Evolutionary conservation across 1,284 basidiomycete genomes (phyloP).

Genomic region (Moniliophthora roreri): DNA sequence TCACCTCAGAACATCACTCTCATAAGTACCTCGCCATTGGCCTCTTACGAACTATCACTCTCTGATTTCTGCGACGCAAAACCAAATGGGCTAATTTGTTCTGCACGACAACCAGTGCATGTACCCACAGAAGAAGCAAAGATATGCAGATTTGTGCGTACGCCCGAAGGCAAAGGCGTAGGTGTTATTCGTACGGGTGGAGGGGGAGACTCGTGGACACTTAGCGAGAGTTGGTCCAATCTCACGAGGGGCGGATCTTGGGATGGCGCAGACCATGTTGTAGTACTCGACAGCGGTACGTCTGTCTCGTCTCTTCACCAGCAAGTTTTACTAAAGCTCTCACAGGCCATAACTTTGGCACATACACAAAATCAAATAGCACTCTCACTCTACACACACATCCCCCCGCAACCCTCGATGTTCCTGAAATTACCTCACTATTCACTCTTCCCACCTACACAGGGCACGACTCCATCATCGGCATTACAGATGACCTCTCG

Average conservation of each 20-base stretch:
- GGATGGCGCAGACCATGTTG: conserved; percentile 58
- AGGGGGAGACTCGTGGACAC: conserved; percentile 61
- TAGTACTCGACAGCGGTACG: conserved; percentile 63
- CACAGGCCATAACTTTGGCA: conserved; percentile 41
- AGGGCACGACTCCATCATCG: conserved; percentile 56
- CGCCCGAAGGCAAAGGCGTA: conserved; percentile 73
- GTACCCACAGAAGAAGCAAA: conserved; percentile 46
- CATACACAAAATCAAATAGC: conserved; percentile 42
- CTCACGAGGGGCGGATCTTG: conserved; percentile 47
- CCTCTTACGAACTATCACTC: conserved; percentile 54
- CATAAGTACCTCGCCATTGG: conserved; percentile 58
- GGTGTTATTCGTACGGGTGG: conserved; percentile 58
- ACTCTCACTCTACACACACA: conserved; percentile 44
- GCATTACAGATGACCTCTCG: conserved; percentile 53
- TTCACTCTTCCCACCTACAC: conserved; percentile 62
- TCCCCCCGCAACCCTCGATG: conserved; percentile 41
- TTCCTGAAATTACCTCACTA: conserved; percentile 55
- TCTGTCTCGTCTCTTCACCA: conserved; percentile 23
- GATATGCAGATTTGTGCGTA: conserved; percentile 66
- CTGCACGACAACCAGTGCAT: conserved; percentile 36
- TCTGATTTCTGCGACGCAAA: conserved; percentile 62
- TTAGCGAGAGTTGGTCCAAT: conserved; percentile 42
- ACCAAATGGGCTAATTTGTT: conserved; percentile 45
- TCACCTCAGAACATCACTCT: conserved; percentile 48
- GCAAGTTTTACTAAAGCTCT: neutral